phyloP scores from a whole-genome alignment of 2,329 filamentous ascomycete species.

The Fusarium newnesense region DNA sequence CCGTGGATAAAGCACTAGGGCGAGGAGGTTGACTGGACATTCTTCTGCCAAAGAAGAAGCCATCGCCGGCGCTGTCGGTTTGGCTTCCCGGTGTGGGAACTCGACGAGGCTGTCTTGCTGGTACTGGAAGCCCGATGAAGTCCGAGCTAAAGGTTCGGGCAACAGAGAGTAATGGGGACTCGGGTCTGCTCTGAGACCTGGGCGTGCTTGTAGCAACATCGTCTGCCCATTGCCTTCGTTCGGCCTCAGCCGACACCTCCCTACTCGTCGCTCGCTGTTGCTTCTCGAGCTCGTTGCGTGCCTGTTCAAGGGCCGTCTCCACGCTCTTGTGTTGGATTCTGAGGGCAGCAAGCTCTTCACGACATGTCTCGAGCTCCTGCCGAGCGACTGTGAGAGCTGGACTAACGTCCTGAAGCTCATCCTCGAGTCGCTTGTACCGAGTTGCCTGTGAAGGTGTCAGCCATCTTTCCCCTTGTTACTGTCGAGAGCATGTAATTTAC shows the following conservation, averaged over 20 bases:
- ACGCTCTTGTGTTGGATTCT: conserved; percentile 73
- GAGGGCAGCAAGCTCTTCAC: conserved; percentile 68
- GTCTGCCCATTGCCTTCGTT: conserved; percentile 63
- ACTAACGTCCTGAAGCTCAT: conserved; percentile 80
- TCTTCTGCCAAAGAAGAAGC: conserved; percentile 56
- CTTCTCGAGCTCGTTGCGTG: conserved; percentile 61
- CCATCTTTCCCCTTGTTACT: not conserved
- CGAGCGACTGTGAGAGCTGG: conserved; percentile 72
- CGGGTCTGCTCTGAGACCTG: conserved; percentile 62
- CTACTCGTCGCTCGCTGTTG: conserved; percentile 51
- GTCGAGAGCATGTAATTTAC: conserved; percentile 60
- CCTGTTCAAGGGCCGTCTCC: conserved; percentile 71
- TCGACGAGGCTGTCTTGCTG: conserved; percentile 48
- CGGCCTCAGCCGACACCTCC: conserved; percentile 52
- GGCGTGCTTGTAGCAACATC: conserved; percentile 56
- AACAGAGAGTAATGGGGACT: conserved; percentile 63
- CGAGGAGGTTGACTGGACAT: conserved; percentile 61
- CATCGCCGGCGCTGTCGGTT: conserved; percentile 53
- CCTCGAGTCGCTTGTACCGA: conserved; percentile 75
- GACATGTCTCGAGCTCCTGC: conserved; percentile 70
- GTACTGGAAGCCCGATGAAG: conserved; percentile 58
- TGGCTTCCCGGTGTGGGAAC: conserved; percentile 60
- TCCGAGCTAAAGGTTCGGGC: conserved; percentile 66
- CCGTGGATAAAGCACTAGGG: conserved; percentile 52
- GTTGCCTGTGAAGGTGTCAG: conserved; percentile 61